A percentile compares a stretch with the other conserved stretches of the same genome.
phyloP scores from a whole-genome alignment of 75 land plant species.

The Selaginella moellendorffii region DNA sequence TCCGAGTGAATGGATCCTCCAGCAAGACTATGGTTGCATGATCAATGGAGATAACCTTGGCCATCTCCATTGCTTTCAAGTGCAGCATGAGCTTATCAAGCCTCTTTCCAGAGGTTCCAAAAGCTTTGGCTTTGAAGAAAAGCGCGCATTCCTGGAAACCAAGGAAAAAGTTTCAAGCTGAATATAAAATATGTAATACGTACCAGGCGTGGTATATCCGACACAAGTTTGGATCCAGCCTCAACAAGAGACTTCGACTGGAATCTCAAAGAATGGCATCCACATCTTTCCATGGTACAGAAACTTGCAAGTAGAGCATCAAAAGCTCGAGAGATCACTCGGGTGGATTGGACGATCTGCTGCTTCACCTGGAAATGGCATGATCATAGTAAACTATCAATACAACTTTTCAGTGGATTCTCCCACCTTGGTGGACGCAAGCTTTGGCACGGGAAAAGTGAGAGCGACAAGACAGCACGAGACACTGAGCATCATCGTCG shows the following conservation, averaged over 20 bases:
- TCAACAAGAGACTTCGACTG: not conserved
- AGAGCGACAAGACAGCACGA: not conserved
- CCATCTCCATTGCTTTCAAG: not conserved
- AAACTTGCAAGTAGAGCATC: not conserved
- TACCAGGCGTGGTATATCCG: too few species aligned
- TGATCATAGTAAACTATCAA: not conserved
- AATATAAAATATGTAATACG: too few species aligned
- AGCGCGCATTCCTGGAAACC: too few species aligned
- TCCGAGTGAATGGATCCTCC: too few species aligned
- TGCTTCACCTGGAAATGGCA: not conserved
- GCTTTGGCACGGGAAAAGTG: not conserved
- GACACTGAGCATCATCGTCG: not conserved
- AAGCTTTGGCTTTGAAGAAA: too few species aligned
- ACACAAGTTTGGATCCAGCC: too few species aligned
- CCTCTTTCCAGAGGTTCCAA: too few species aligned
- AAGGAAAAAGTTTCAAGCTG: too few species aligned
- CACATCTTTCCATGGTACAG: not conserved
- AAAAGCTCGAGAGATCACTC: not conserved
- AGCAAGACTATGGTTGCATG: too few species aligned
- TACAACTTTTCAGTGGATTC: not conserved
- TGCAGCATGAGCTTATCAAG: not conserved
- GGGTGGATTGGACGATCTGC: not conserved
- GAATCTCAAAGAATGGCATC: not conserved
- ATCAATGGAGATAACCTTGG: too few species aligned
- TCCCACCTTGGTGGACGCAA: not conserved